Evolutionary conservation across 2,329 filamentous ascomycete species (phyloP), one percentile per base, ranked within the genome.

Genomic region (Samsoniella hepiali): DNA sequence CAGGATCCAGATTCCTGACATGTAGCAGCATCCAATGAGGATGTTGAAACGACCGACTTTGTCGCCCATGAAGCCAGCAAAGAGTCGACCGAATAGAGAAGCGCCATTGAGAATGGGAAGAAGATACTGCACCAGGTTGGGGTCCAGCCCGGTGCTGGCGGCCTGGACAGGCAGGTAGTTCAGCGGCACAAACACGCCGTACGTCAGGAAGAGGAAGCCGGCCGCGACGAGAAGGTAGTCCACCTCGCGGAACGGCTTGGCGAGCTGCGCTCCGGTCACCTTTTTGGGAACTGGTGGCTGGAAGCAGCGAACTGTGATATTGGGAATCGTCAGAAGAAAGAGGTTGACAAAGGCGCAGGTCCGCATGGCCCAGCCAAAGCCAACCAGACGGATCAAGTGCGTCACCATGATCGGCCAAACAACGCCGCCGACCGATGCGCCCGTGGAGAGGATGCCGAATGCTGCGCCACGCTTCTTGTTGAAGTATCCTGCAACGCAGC

Each of bases 321-420:
- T 74, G 17, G 75, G 71, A 11, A 77, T 51, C 36, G 70, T 63
- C 17, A 75, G 72, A 1, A 77, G 65, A 4, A 34, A 67, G 0
- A 79, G 66, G 3, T 78, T 72, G 42, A 79, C 62, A 15, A 80
- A 78, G 11, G 71, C 77, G 1, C 69, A 72, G 22, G 69, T 73
- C 27, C 78, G 72, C 70, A 80, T 76, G 2, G 76, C 65, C 77
- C 76, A 79, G 0, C 69, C 70, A n/a, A 74, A 80, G 1, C 77
- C 77, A 4, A 78, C 67, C 4, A 67, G 38, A 0, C 65, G 65
- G 44, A 78, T 77, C 9, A 79, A 66, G 2, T 70, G 72, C 1
- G 64, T 71, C 3, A 78, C 68, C 72, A 79, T 76, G 64, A 79
- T 76, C 32, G 77, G 77, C 57, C 78, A 75, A 32, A 79, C 69